Conservation (phyloP, 1,284 basidiomycete species). For the Heterobasidion annosum region DNA sequence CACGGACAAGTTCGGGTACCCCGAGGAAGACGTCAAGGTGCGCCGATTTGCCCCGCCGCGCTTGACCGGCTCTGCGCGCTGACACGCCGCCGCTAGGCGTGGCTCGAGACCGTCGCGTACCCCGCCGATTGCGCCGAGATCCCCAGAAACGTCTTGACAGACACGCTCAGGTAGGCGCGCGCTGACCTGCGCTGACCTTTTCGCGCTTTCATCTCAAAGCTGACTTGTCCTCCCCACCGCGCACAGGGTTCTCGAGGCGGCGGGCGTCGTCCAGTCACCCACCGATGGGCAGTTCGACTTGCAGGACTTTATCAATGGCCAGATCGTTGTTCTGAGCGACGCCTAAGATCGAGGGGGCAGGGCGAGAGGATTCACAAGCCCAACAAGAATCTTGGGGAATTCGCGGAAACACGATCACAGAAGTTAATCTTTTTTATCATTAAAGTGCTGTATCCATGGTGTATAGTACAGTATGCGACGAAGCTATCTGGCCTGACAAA, state of each 20-base stretch:
- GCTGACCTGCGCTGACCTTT: neutral
- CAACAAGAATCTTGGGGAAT: too few species aligned
- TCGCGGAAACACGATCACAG: too few species aligned
- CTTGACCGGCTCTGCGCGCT: constrained; percentile 13
- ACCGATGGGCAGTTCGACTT: constrained; percentile 48
- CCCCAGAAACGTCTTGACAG: constrained; percentile 49
- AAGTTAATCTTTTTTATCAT: too few species aligned
- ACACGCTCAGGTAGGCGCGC: constrained; percentile 57
- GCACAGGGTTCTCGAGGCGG: constrained; percentile 59
- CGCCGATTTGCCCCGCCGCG: constrained; percentile 11
- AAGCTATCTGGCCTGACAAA: too few species aligned
- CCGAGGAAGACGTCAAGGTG: constrained; percentile 68
- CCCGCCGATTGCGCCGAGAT: constrained; percentile 59
- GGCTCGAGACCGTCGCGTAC: constrained; percentile 77
- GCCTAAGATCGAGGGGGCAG: neutral
- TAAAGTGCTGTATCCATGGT: too few species aligned
- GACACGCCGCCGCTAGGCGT: constrained; percentile 37
- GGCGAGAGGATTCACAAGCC: neutral
- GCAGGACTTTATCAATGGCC: constrained; percentile 51
- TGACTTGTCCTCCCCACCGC: neutral
- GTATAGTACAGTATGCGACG: too few species aligned
- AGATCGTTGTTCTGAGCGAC: constrained; percentile 26
- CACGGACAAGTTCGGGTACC: constrained; percentile 71
- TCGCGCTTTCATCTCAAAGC: neutral
- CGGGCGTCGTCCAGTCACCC: constrained; percentile 62